Base-by-base conservation (phyloP, 495 filamentous ascomycete genomes). In the Penicillium angulare region DNA sequence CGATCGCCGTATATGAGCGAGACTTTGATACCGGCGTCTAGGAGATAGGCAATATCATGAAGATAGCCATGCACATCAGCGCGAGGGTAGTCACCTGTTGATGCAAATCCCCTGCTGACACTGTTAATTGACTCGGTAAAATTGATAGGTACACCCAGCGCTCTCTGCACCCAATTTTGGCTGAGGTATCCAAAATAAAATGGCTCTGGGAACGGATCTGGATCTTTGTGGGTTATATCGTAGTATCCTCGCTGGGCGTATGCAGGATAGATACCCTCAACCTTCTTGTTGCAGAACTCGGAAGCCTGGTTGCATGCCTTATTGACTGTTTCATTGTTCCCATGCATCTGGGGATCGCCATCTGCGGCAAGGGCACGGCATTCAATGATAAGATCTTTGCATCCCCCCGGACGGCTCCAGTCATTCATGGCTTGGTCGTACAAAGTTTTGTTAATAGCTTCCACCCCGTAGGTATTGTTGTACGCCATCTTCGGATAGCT, bases 391-490 rank as follows among this genome's bases (percentile, higher is more conserved):
- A 67, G 66, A 45, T 86, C 85, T 21, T 81, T 66, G 61, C 86
- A 88, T 44, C 86, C 86, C 4, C 78, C 83, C 0, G 72, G 59
- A 38, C 69, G 69, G 47, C 75, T 72, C 59, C 67, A 79, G 3
- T 69, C 70, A 12, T 82, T 50, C 43, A 82, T 67, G 23, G 73
- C 68, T 7, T 53, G 47, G n/a, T 76, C 56, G 47, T 79, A 83
- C 12, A 73, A 57, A 27, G 68, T 79, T 23, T 78, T 61, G 56
- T 81, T 86, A 58, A 89, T 79, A 0, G 83, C 73, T 48, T 82
- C 60, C 22, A 92, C 79, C 7, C 82, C 83, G 56, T 90, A 95
- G 3, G 87, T 86, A 58, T 93, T 95, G 66, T 85, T 83, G 40
- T 82, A 75, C 12, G 85, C 85, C 65, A 89, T 84, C 13, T 76